Evolutionary conservation across 73 alveolate genomes (phyloP).

Genomic region (Tetrahymena borealis): DNA sequence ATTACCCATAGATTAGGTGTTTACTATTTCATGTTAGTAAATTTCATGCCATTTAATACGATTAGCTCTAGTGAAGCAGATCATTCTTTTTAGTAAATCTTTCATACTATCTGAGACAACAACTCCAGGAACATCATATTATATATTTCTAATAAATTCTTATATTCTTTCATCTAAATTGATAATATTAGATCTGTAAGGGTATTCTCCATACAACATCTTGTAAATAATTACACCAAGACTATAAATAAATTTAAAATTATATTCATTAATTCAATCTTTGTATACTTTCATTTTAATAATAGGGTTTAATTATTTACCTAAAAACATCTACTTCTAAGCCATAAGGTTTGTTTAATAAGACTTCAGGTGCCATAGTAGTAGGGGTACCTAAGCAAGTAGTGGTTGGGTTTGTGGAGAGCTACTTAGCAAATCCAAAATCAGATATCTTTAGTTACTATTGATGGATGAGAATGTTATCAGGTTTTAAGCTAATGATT

Average conservation of each 20-base stretch:
- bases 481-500: not conserved
- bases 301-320: too few relatives aligned
- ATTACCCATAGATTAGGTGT: not conserved
- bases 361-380: not conserved
- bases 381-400: not conserved
- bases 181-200: not conserved
- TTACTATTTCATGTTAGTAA: not conserved
- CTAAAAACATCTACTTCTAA: not conserved
- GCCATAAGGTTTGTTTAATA: not conserved
- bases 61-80: not conserved
- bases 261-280: too few relatives aligned
- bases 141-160: not conserved
- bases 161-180: not conserved
- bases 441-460: not conserved
- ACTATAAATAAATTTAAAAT: not conserved
- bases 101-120: not conserved
- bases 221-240: not conserved
- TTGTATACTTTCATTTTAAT: not conserved
- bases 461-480: not conserved
- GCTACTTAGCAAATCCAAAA: not conserved
- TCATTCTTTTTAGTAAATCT: not conserved
- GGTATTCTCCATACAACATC: not conserved
- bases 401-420: not conserved
- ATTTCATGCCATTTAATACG: not conserved
- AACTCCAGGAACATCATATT: not conserved